These are phyloP conservation scores for Candida methanosorbosa DNA, from an alignment of 805 yeast species.

Conservation along the genomic window DNA sequence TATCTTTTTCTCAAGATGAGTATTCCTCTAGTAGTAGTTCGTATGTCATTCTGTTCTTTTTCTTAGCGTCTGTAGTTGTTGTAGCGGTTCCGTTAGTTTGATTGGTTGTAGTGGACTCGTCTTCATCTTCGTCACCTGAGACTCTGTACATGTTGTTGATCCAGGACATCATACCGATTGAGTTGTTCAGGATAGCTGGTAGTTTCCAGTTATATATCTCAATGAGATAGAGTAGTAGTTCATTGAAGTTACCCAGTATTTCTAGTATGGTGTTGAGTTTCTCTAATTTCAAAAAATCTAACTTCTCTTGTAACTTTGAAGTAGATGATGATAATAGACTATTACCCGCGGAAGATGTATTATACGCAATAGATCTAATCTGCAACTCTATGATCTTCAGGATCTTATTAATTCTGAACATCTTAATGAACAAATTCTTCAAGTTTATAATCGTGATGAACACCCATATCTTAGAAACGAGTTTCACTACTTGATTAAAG, in stretches of 20 bases:
- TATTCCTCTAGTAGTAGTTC: too few species aligned
- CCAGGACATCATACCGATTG: constrained; percentile 21
- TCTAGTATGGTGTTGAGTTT: constrained; percentile 18
- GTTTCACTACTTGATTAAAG: constrained; percentile 10
- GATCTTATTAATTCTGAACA: constrained; percentile 15
- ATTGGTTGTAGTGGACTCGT: too few species aligned
- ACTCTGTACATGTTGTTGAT: constrained; percentile 18
- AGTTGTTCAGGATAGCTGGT: constrained; percentile 11
- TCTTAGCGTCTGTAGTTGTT: too few species aligned
- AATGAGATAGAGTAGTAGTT: constrained; percentile 19
- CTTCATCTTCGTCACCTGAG: constrained; percentile 8
- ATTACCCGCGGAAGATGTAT: constrained; percentile 1
- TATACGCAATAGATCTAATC: constrained; percentile 9
- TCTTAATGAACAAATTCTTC: constrained; percentile 13
- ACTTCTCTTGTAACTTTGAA: background rate
- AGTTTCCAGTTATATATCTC: constrained; percentile 13
- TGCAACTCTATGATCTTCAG: constrained; percentile 15
- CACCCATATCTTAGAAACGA: constrained; percentile 19
- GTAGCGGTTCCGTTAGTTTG: background rate
- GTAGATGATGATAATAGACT: too few species aligned
- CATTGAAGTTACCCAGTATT: constrained; percentile 21
- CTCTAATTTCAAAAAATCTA: constrained; percentile 14
- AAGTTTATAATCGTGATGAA: constrained; percentile 20
- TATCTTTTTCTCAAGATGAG: too few species aligned
- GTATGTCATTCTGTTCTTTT: too few species aligned